Percentiles rank a stretch among this genome's conserved stretches.
These are phyloP conservation scores for Lactifluus subvellereus DNA, from an alignment of 768 basidiomycete genomes.

Conservation along the genomic window DNA sequence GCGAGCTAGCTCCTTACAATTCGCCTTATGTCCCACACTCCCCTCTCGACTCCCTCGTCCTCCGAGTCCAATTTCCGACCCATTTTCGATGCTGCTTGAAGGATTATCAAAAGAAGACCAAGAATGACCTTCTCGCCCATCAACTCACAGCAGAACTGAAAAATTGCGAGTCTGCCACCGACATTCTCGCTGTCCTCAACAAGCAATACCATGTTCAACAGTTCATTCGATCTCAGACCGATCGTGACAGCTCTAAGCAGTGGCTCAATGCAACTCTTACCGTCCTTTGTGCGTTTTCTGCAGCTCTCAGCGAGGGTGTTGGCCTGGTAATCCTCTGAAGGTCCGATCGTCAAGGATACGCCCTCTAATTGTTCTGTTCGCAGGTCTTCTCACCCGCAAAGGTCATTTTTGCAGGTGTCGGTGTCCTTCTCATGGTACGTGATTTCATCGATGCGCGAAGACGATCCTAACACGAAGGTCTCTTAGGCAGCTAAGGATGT, in stretches of 20 bases:
- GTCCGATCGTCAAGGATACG: neutral
- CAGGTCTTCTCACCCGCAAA: neutral
- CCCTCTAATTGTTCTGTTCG: neutral
- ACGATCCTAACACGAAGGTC: neutral
- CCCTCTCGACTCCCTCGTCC: neutral
- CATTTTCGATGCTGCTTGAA: neutral
- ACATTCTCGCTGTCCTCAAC: neutral
- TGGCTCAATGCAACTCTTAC: neutral
- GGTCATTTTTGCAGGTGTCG: neutral
- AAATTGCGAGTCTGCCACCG: neutral
- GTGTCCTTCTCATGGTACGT: neutral
- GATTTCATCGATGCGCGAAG: neutral
- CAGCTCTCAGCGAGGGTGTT: neutral
- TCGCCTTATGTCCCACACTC: neutral
- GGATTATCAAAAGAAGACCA: neutral
- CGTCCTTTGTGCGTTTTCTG: conserved; percentile 1
- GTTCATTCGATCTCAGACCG: neutral
- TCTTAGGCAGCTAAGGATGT: conserved; percentile 1
- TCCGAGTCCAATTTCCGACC: neutral
- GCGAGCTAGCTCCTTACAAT: neutral
- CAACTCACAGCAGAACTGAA: neutral
- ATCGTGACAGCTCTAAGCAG: neutral
- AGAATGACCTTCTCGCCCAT: neutral
- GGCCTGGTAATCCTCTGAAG: neutral
- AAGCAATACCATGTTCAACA: neutral